phyloP scores from a whole-genome alignment of 2,329 filamentous ascomycete genomes.

The Phaeosphaeria sp. region DNA sequence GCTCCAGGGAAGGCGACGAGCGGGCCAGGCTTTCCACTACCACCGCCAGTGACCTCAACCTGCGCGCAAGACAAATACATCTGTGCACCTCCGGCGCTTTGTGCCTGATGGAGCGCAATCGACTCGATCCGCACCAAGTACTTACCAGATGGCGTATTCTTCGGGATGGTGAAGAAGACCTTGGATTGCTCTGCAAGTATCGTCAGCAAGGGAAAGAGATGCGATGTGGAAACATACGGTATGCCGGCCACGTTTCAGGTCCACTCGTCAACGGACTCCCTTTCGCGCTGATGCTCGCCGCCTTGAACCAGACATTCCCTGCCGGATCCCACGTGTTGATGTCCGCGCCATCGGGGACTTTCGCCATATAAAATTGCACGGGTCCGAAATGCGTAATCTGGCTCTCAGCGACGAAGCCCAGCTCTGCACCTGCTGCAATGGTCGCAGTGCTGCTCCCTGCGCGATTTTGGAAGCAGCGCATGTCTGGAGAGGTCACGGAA shows the following conservation, averaged over 20 bases:
- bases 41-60: constrained; percentile 50
- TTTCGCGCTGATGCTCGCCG: constrained; percentile 28
- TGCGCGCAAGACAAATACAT: constrained; percentile 57
- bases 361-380: constrained; percentile 63
- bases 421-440: constrained; percentile 54
- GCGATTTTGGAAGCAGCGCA: constrained; percentile 60
- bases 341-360: constrained; percentile 44
- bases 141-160: constrained; percentile 49
- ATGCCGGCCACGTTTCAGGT: constrained; percentile 36
- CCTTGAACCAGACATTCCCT: constrained; percentile 45
- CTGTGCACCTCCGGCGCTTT: constrained; percentile 44
- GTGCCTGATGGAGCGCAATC: constrained; percentile 53
- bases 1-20: constrained; percentile 52
- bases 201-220: neutral
- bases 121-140: constrained; percentile 56
- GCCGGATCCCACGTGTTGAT: constrained; percentile 36
- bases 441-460: constrained; percentile 52
- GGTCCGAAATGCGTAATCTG: constrained; percentile 61
- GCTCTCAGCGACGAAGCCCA: constrained; percentile 55
- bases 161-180: constrained; percentile 48
- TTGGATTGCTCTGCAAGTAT: constrained; percentile 12
- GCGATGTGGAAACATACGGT: constrained; percentile 20
- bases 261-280: constrained; percentile 31
- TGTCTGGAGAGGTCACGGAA: constrained; percentile 55
- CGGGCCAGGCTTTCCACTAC: constrained; percentile 46